Conservation (phyloP, 1,284 basidiomycete genomes). For the Puccinia brachypodii region DNA sequence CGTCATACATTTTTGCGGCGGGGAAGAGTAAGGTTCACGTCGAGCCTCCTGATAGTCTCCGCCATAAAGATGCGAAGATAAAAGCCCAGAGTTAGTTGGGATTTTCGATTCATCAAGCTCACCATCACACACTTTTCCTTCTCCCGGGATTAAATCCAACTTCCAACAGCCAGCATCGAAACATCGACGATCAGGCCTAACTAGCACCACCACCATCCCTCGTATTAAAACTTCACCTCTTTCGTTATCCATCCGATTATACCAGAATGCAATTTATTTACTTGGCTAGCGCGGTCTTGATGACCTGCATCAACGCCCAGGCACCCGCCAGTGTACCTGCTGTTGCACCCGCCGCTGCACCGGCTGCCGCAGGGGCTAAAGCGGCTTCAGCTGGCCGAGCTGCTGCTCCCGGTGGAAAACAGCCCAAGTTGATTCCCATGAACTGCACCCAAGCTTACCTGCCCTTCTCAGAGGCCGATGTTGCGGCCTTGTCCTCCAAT, state of each 20-base stretch:
- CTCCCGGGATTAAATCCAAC: background rate
- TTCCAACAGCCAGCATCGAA: too few species aligned
- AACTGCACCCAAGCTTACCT: conserved; percentile 33
- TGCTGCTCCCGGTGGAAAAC: background rate
- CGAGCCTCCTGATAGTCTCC: background rate
- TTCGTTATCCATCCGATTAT: background rate
- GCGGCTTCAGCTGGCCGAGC: background rate
- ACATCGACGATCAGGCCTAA: background rate
- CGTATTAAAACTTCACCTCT: background rate
- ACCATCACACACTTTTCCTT: background rate
- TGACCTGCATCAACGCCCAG: background rate
- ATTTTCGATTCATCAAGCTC: background rate
- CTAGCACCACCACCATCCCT: too few species aligned
- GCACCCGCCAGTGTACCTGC: too few species aligned
- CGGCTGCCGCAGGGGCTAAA: background rate
- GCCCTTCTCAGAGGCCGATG: conserved; percentile 36
- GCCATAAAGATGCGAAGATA: background rate
- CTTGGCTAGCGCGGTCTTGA: conserved; percentile 1
- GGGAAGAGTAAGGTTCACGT: background rate
- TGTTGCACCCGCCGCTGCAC: too few species aligned
- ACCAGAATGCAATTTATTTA: conserved; percentile 10
- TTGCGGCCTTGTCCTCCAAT: conserved; percentile 22
- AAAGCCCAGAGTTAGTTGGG: background rate
- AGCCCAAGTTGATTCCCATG: conserved; percentile 4
- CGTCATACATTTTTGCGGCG: too few species aligned